A percentile compares a stretch with the other conserved stretches of the same genome.
Evolutionary conservation across 306 rosid genomes (phyloP).

Genomic region (Pterocarpus santalinus): DNA sequence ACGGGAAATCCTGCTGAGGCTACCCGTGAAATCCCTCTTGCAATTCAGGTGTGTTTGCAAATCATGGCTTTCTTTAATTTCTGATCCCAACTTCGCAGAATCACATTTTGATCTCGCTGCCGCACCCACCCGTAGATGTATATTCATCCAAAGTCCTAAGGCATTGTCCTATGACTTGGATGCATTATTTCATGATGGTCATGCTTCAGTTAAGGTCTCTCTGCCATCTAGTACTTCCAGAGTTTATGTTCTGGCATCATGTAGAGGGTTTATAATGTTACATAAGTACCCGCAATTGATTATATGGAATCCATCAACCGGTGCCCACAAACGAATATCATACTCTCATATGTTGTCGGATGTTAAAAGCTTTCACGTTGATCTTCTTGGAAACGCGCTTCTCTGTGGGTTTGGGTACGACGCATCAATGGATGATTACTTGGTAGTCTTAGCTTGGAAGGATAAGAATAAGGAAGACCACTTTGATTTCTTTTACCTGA

Average conservation of each 20-base stretch:
- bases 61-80: conserved; percentile 9
- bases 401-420: background rate
- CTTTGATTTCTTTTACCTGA: background rate
- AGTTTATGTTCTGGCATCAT: background rate
- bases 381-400: background rate
- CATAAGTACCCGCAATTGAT: background rate
- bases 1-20: background rate
- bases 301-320: background rate
- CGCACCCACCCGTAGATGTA: background rate
- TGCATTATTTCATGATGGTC: background rate
- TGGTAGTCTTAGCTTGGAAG: background rate
- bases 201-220: background rate
- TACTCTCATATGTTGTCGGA: background rate
- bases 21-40: background rate
- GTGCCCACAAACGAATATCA: background rate
- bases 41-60: background rate
- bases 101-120: conserved; percentile 25
- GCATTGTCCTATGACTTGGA: background rate
- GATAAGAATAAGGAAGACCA: background rate
- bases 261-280: conserved; percentile 9
- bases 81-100: background rate
- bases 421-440: background rate
- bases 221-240: background rate
- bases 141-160: background rate
- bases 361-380: too few relatives aligned